Conservation (phyloP, 352 stramenopile species). For the Phytophthora sojae region DNA sequence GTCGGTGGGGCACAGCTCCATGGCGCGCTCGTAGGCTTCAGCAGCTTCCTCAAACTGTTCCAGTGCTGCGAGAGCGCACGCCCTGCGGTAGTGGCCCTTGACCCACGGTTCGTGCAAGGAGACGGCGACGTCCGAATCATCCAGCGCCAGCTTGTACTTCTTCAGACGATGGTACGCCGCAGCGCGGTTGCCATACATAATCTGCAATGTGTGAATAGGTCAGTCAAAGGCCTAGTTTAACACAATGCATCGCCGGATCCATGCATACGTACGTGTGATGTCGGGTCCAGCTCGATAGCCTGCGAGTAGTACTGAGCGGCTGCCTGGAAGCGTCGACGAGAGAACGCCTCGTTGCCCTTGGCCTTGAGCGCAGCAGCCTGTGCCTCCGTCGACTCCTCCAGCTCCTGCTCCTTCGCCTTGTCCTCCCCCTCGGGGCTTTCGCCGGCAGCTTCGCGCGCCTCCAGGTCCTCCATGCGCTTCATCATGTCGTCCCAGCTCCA, state of each 20-base stretch:
- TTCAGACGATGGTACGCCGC: constrained; percentile 79
- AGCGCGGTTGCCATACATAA: constrained; percentile 85
- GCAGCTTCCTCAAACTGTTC: constrained; percentile 73
- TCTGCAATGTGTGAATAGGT: constrained; percentile 43
- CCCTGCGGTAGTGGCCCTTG: constrained; percentile 88
- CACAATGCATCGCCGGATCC: background rate
- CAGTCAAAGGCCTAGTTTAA: background rate
- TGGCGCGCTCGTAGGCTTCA: constrained; percentile 71
- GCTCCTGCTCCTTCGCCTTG: constrained; percentile 13
- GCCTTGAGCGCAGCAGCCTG: constrained; percentile 64
- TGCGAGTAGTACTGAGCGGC: constrained; percentile 90
- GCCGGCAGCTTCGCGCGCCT: constrained; percentile 62
- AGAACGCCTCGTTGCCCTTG: constrained; percentile 85
- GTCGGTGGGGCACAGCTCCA: constrained; percentile 75
- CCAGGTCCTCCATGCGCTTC: constrained; percentile 86
- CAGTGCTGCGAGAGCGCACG: constrained; percentile 69
- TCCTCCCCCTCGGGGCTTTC: constrained; percentile 44
- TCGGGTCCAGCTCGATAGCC: constrained; percentile 80
- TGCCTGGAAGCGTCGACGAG: constrained; percentile 74
- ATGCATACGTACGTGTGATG: constrained; percentile 63
- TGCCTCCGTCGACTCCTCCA: constrained; percentile 33
- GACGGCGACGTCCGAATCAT: constrained; percentile 70
- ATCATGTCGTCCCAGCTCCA: constrained; percentile 91
- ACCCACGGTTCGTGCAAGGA: constrained; percentile 78
- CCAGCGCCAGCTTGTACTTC: constrained; percentile 68